Evolutionary conservation across 225 moss, liverwort and hornwort genomes (phyloP).

Genomic region (Bryoerythrophyllum caledonicum): DNA sequence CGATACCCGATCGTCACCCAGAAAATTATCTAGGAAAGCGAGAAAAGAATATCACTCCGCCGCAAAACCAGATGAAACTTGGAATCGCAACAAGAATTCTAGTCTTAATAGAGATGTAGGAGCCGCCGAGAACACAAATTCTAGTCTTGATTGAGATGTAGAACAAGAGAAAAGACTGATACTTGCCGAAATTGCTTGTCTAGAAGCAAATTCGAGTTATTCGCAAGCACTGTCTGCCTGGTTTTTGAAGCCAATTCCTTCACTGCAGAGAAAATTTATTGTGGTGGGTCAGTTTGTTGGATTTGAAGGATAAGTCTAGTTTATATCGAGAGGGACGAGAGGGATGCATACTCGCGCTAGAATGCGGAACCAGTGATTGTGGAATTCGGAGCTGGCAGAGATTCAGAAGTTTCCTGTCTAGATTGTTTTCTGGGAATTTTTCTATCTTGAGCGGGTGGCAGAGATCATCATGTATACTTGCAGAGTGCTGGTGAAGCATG

Average conservation of each 20-base stretch:
- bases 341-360: neutral
- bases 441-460: no score
- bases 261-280: no score
- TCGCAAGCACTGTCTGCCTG: no score
- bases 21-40: neutral
- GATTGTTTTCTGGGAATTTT: no score
- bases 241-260: no score
- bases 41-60: neutral
- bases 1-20: neutral
- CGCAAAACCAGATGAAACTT: neutral
- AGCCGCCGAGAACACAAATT: neutral
- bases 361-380: neutral
- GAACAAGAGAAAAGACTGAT: no score
- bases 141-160: neutral
- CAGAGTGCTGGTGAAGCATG: conserved; percentile 28
- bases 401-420: neutral
- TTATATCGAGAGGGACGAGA: no score
- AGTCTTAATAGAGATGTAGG: neutral
- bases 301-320: no score
- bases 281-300: no score
- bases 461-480: conserved; percentile 24
- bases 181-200: neutral
- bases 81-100: neutral
- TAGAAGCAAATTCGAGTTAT: no score
- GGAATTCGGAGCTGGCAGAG: no score